These are phyloP conservation scores for Pyricularia pennisetigena DNA, from an alignment of 2,329 filamentous ascomycete species.

Conservation along the genomic window DNA sequence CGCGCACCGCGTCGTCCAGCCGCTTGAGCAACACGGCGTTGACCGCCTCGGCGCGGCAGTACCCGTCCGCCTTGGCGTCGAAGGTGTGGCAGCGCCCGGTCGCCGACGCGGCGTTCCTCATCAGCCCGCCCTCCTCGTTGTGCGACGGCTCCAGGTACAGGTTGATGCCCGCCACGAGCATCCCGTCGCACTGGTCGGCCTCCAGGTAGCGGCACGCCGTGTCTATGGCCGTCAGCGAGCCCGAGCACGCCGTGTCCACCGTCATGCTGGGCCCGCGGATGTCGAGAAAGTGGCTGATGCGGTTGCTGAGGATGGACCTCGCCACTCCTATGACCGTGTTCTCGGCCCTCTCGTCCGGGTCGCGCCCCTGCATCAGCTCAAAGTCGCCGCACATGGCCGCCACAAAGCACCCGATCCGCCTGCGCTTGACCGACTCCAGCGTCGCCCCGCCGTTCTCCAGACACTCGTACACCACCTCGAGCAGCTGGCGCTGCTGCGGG, in stretches of 20 bases:
- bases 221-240: constrained; percentile 18
- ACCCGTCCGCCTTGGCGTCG: constrained; percentile 31
- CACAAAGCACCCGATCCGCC: constrained; percentile 14
- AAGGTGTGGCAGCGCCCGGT: constrained; percentile 19
- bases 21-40: constrained; percentile 30
- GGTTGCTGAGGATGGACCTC: constrained; percentile 19
- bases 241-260: constrained; percentile 28
- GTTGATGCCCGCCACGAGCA: constrained; percentile 2
- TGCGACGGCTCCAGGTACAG: background rate
- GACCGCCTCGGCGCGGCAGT: constrained; percentile 33
- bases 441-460: constrained; percentile 18
- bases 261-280: constrained; percentile 24
- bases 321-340: background rate
- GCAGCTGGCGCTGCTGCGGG: constrained; percentile 20
- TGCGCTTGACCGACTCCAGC: constrained; percentile 10
- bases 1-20: constrained; percentile 27
- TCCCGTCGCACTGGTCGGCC: constrained; percentile 5
- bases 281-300: constrained; percentile 24
- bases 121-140: constrained; percentile 7
- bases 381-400: constrained; percentile 3
- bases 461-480: constrained; percentile 25
- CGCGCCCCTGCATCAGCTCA: background rate
- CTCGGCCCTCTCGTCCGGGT: background rate
- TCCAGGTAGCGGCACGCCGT: background rate
- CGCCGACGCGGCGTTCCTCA: constrained; percentile 11